Conservation (phyloP, 257 asterid genomes). For the Fraxinus pennsylvanica region DNA sequence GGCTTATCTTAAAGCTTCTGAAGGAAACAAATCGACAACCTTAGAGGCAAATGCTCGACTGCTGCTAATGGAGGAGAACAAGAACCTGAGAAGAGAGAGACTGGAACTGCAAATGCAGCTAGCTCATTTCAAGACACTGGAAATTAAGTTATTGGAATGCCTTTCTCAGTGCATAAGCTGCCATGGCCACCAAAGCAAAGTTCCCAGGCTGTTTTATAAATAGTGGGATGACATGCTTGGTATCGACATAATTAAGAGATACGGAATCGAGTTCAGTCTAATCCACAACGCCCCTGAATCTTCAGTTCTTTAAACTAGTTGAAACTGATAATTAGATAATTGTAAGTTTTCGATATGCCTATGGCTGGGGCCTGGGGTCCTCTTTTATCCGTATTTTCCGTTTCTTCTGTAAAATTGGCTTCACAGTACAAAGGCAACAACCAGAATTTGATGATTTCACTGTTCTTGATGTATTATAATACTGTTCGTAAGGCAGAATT, state of each 20-base stretch:
- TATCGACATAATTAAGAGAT: background rate
- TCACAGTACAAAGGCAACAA: no score
- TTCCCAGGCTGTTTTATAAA: slow-evolving; percentile 21
- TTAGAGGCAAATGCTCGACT: background rate
- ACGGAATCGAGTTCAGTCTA: background rate
- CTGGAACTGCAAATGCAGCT: slow-evolving; percentile 56
- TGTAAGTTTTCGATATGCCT: no score
- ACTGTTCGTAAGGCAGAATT: no score
- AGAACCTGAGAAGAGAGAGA: slow-evolving; percentile 42
- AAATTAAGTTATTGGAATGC: slow-evolving; percentile 38
- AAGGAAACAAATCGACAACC: background rate
- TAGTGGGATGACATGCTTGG: background rate
- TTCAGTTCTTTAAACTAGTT: no score
- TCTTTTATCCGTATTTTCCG: no score
- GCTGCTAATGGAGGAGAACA: slow-evolving; percentile 54
- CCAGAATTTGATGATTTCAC: no score
- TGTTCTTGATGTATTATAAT: no score
- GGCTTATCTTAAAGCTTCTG: slow-evolving; percentile 44
- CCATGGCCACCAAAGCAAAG: slow-evolving; percentile 22
- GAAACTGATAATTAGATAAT: no score
- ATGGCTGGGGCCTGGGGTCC: no score
- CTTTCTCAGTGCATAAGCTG: slow-evolving; percentile 8
- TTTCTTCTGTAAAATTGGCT: no score
- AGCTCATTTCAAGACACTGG: slow-evolving; percentile 47
- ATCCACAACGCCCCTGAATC: no score